These are phyloP conservation scores for Scenedesmus sp. DNA, from an alignment of 163 green algal genomes.

Conservation along the genomic window DNA sequence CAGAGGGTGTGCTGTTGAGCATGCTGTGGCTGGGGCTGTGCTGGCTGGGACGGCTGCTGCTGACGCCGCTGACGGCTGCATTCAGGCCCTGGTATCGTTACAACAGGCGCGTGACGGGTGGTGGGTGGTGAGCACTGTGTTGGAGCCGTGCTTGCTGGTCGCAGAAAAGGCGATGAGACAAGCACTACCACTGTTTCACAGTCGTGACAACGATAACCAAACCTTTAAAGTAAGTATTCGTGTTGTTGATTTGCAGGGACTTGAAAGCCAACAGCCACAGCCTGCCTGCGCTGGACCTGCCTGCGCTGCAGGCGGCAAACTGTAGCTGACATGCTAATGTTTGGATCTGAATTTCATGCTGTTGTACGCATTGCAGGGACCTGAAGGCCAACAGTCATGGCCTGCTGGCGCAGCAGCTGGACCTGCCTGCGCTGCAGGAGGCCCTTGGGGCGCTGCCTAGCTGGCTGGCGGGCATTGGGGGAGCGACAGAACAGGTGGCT, in stretches of 20 bases:
- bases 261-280: not conserved
- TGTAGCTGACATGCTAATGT: too few species aligned
- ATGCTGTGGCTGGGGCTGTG: not conserved
- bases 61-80: not conserved
- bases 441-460: conserved; percentile 31
- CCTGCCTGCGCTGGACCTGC: conserved; percentile 13
- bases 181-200: too few species aligned
- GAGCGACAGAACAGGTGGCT: conserved; percentile 24
- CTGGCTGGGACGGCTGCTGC: conserved; percentile 14
- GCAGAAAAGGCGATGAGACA: not conserved
- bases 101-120: conserved; percentile 23
- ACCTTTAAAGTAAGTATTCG: too few species aligned
- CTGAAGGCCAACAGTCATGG: not conserved
- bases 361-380: too few species aligned
- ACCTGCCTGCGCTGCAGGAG: not conserved
- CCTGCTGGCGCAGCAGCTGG: conserved; percentile 12
- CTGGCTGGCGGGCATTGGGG: conserved; percentile 33
- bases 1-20: too few species aligned
- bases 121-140: not conserved
- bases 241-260: not conserved
- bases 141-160: not conserved
- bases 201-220: too few species aligned
- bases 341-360: too few species aligned
- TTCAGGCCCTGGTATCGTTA: conserved; percentile 37
- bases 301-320: not conserved